Conservation (phyloP, 225 moss, liverwort and hornwort species). For the Rhytidiadelphus loreus region DNA sequence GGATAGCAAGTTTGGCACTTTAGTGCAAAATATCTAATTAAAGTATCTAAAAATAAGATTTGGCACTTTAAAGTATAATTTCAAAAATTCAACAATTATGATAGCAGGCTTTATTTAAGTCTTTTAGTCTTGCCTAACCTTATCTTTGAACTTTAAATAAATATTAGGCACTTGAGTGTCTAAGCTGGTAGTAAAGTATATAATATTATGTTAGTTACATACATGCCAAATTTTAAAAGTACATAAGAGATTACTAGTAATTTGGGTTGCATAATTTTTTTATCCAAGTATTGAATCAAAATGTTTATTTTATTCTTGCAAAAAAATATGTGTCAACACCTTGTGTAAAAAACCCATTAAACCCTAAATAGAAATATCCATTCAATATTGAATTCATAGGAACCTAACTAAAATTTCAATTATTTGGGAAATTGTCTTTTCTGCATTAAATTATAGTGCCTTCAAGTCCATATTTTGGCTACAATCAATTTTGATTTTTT, state of each 20-base stretch:
- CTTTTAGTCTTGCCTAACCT: too few species aligned
- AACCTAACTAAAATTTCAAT: neutral
- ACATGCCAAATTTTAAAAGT: neutral
- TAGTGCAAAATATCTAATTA: too few species aligned
- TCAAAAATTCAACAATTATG: too few species aligned
- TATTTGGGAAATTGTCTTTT: neutral
- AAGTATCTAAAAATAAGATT: too few species aligned
- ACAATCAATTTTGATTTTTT: neutral
- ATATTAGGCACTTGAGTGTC: too few species aligned
- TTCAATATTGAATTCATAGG: neutral
- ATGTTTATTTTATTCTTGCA: accelerated
- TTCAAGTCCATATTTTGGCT: neutral
- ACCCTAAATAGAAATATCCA: neutral
- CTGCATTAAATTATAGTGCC: neutral
- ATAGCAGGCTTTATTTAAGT: too few species aligned
- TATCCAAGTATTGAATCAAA: accelerated
- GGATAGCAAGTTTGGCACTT: too few species aligned
- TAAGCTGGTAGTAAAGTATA: too few species aligned
- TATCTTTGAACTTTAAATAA: too few species aligned
- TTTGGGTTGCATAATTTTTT: accelerated
- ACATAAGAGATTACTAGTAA: neutral
- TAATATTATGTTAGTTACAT: neutral
- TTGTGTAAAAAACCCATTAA: neutral
- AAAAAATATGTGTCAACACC: neutral
- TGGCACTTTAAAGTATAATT: too few species aligned